Evolutionary conservation across 345 rosid species (phyloP).

Genomic region (Anacardium occidentale): DNA sequence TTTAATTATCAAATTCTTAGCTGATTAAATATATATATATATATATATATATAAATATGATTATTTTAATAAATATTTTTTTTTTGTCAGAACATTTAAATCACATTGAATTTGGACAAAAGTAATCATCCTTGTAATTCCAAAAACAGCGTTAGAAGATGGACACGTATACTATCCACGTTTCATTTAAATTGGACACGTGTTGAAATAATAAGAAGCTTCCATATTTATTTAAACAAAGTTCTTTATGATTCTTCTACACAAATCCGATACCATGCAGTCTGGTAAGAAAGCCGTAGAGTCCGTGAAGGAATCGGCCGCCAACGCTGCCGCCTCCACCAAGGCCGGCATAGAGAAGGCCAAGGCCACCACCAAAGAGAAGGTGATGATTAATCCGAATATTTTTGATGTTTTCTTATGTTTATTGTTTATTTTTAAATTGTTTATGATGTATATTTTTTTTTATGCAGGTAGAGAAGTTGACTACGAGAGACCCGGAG

Average conservation of each 20-base stretch:
- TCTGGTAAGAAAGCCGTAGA: slow-evolving; percentile 22
- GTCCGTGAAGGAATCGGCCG: slow-evolving; percentile 54
- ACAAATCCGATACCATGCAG: slow-evolving; percentile 1
- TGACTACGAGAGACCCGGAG: slow-evolving; percentile 50
- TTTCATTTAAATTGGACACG: not conserved
- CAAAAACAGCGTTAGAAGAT: not conserved
- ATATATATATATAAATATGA: too few relatives aligned
- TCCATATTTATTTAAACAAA: not conserved
- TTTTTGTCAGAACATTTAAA: too few relatives aligned
- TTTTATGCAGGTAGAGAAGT: slow-evolving; percentile 45
- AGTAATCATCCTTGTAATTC: not conserved
- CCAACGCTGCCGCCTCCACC: slow-evolving; percentile 78
- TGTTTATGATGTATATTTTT: too few relatives aligned
- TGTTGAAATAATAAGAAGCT: not conserved
- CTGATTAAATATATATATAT: too few relatives aligned
- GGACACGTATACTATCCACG: not conserved
- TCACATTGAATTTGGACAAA: too few relatives aligned
- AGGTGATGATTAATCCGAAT: slow-evolving; percentile 34
- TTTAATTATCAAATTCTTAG: too few relatives aligned
- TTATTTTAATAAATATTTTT: too few relatives aligned
- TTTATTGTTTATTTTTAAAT: too few relatives aligned
- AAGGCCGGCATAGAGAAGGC: slow-evolving; percentile 74
- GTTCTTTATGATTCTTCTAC: too few relatives aligned
- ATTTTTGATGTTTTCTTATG: not conserved
- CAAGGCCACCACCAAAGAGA: slow-evolving; percentile 68